These are phyloP conservation scores for Coemansia sp. DNA, from an alignment of 192 early-diverging fungal species.

Conservation along the genomic window DNA sequence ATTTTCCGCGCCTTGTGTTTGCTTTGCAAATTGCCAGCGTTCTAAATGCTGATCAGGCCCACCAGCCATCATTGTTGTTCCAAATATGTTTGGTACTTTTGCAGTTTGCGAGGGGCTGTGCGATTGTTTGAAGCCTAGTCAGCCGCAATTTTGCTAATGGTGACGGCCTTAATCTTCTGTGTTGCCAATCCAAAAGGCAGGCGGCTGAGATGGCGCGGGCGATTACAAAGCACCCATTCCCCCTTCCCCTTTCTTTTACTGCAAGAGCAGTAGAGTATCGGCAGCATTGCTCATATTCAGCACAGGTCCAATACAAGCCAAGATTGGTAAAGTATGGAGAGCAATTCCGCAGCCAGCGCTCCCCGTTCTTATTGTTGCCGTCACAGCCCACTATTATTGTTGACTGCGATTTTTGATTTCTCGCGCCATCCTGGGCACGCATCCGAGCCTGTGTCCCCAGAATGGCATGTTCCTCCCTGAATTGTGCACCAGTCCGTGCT, in stretches of 20 bases:
- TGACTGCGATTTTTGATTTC: slow-evolving; percentile 6
- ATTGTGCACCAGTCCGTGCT: slow-evolving; percentile 1
- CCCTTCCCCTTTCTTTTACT: neutral
- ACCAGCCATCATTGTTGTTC: slow-evolving; percentile 5
- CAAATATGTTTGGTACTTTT: neutral
- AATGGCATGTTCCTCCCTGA: neutral
- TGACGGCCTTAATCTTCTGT: neutral
- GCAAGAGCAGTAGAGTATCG: slow-evolving; percentile 8
- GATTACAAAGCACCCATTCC: slow-evolving; percentile 9
- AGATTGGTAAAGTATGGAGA: neutral
- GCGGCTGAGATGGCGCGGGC: slow-evolving; percentile 3
- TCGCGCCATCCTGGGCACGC: neutral
- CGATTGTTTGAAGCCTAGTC: slow-evolving; percentile 11
- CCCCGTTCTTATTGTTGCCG: slow-evolving; percentile 2
- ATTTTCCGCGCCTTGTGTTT: neutral
- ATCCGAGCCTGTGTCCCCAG: neutral
- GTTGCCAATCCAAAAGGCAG: neutral
- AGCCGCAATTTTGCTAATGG: neutral
- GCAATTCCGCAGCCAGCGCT: slow-evolving; percentile 12
- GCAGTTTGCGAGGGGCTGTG: neutral
- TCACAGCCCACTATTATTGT: neutral
- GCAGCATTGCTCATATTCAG: neutral
- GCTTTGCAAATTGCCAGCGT: neutral
- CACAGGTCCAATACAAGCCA: neutral
- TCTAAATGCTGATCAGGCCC: slow-evolving; percentile 17